Evolutionary conservation across 306 rosid genomes (phyloP), one percentile per base, ranked within the genome.

Genomic region (Nissolia schottii): DNA sequence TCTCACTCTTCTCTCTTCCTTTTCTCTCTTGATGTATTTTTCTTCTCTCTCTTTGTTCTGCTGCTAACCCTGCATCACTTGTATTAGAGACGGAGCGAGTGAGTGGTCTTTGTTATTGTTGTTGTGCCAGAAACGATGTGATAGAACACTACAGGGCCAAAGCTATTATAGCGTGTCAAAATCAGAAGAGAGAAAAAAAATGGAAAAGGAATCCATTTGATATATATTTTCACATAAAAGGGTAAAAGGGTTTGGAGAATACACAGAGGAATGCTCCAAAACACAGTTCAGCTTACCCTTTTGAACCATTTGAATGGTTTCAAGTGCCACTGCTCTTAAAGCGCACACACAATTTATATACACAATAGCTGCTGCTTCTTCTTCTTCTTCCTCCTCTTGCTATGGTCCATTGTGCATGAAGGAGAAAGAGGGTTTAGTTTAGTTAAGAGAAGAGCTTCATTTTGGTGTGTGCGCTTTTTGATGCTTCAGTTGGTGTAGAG

Each of bases 61-160:
- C 15, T 12, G 51, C 84, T n/a, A n/a, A n/a, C n/a, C n/a, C n/a
- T 29, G 51, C 50, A 69, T 59, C 82, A 68, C 82, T 83, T 85
- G 86, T 67, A 65, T 70, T 81, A 65, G 79, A 70, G n/a, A n/a
- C n/a, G n/a, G n/a, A n/a, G n/a, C n/a, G n/a, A n/a, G n/a, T n/a
- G 69, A 46, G 73, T 71, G 69, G 67, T 19, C 82, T 75, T 62
- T 56, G 65, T n/a, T n/a, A n/a, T n/a, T n/a, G n/a, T n/a, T 70
- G 70, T 46, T 50, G 13, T 61, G 77, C 51, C 91, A 82, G 84
- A 76, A 80, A 73, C 72, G 92, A 92, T 85, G 98, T 90, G 98
- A 92, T 89, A 79, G 95, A 87, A 85, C 94, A 35, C n/a, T n/a
- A n/a, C 51, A 45, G 7, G 45, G 51, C 54, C 23, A 79, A 76